Evolutionary conservation across 257 asterid species (phyloP).

Genomic region (Euphrasia confusa): DNA sequence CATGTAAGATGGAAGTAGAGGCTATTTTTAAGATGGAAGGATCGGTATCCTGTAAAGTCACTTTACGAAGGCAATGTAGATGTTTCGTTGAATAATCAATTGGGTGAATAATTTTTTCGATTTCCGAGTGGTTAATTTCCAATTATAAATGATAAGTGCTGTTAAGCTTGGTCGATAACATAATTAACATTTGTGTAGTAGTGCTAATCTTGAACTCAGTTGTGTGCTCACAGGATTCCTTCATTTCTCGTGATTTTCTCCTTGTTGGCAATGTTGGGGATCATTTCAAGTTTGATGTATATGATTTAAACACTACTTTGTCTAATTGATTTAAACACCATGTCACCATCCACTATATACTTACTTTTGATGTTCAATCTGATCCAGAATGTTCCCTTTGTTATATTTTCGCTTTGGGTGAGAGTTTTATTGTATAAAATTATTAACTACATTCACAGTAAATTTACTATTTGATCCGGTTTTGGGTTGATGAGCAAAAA

Average conservation of each 20-base stretch:
- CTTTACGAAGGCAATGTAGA: neutral
- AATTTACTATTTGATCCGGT: neutral
- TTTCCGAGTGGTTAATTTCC: neutral
- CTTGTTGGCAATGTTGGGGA: conserved; percentile 10
- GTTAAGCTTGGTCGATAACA: conserved; percentile 13
- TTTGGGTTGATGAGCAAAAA: neutral
- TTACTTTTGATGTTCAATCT: neutral
- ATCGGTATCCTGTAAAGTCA: neutral
- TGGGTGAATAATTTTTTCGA: neutral
- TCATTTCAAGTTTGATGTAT: neutral
- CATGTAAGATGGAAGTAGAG: neutral
- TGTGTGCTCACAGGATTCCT: neutral
- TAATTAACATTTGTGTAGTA: neutral
- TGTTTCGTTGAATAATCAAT: neutral
- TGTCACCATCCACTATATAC: neutral
- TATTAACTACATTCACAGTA: neutral
- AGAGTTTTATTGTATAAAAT: conserved; percentile 7
- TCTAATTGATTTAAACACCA: neutral
- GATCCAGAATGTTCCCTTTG: neutral
- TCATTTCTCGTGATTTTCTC: neutral
- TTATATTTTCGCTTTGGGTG: neutral
- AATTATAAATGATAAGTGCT: neutral
- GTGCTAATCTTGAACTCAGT: neutral
- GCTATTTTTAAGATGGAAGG: neutral
- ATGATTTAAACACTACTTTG: neutral